Evolutionary conservation across 2,329 filamentous ascomycete species (phyloP), one percentile per base, ranked within the genome.

Genomic region (Dryadomyces quercus-mongolicae): DNA sequence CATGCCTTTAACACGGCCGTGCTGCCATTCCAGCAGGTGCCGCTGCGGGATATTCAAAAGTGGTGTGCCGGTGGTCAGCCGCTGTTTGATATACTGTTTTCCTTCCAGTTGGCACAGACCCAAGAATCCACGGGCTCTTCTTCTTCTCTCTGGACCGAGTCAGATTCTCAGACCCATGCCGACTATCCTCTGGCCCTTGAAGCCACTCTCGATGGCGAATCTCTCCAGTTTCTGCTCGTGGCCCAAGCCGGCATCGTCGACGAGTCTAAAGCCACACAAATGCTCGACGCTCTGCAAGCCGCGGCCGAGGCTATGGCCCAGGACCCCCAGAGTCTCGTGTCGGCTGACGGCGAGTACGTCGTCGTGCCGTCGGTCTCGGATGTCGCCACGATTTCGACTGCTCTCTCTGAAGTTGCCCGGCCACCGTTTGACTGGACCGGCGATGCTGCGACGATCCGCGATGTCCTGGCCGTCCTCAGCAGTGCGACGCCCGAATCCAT

Each of bases 101-200:
- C 89, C 0, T 95, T 92, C 64, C 86, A 94, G 62, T 73, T 76
- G 78, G 0, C 15, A 38, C 2, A n/a, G n/a, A n/a, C n/a, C n/a
- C n/a, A n/a, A n/a, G n/a, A n/a, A n/a, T n/a, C 40, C 40, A 43
- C 10, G 40, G 8, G 16, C 10, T 8, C 40, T 16, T 12, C 40
- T 6, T 5, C 6, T 16, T 6, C 10, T 6, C 40, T 81, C 1
- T 91, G 88, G 84, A 69, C 67, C 0, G 62, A 77, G 10, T 56
- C 75, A 2, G 72, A 79, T 20, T 74, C 73, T 1, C 64, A 70
- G 4, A 67, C 68, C 3, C 66, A 72, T 13, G 74, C 81, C 0
- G 86, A 91, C 60, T 93, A 90, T 61, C 84, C 88, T 0, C 67
- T 95, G 5, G 86, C 90, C 1, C 75, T 95, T 45, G 91, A 95